Base-by-base conservation (phyloP, 495 filamentous ascomycete species). In the Aspergillus hancockii region DNA sequence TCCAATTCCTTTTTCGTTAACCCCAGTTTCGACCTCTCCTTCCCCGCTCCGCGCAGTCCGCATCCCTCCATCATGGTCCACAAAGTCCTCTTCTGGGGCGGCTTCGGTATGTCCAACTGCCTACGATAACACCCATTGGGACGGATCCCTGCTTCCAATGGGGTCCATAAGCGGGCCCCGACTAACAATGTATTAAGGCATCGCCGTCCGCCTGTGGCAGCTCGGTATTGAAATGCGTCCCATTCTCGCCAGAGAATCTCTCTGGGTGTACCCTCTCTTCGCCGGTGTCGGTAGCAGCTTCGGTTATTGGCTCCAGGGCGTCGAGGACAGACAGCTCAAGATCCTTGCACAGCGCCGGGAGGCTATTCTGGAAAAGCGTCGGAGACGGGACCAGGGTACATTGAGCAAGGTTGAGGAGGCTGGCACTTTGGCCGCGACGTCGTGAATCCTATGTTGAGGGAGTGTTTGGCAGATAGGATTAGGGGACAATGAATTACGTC, bases 161-260 rank as follows among this genome's bases (percentile, higher is more conserved):
- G 18, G 22, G 4, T 12, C n/a, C n/a, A 14, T 23, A 8, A 23
- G n/a, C n/a, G 12, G 16, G 10, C 19, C 1, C 25, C 19, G 21
- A 38, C 32, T 54, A 32, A 56, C 45, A 0, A 55, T 14, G 5
- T 22, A 22, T 22, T 13, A 60, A 98, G 94, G 94, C 80, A 70
- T 96, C 69, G 91, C 86, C 68, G 88, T 93, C 70, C 92, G 93
- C 63, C 77, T 91, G 73, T 97, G 91, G 91, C 93, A 97, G 77
- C 88, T 98, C 72, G 95, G 92, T 64, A 92, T 98, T 68, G 93
- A 98, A 78, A 95, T 96, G 93, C 93, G 94, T 57, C 94, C 94
- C 19, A 85, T 96, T 72, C 88, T 97, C 80, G 85, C 84, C 72
- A 82, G 78, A 57, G 79, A 85, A 69, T 85, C 88, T 41, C 81